Evolutionary conservation across 495 filamentous ascomycete species (phyloP).

Genomic region (Talaromyces stipitatus): DNA sequence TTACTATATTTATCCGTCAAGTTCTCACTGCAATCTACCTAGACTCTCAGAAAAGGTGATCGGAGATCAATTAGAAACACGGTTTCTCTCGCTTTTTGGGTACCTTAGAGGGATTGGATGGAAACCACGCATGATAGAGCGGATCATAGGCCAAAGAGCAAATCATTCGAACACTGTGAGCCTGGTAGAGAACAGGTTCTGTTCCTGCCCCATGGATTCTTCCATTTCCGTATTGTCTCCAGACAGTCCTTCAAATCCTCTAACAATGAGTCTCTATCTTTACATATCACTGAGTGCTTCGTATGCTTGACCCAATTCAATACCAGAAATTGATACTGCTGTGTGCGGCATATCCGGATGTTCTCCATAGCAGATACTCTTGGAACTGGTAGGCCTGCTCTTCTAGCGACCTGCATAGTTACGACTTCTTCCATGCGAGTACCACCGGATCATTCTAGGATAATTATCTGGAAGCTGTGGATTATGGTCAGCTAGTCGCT

Average conservation of each 20-base stretch:
- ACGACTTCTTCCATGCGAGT: constrained; percentile 32
- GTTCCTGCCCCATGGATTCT: constrained; percentile 8
- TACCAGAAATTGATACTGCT: constrained; percentile 24
- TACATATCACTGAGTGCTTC: constrained; percentile 12
- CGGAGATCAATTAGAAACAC: too few species aligned
- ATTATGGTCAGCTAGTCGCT: background rate
- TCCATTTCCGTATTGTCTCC: constrained; percentile 13
- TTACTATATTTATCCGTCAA: too few species aligned
- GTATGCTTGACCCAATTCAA: constrained; percentile 20
- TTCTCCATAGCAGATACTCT: constrained; percentile 33
- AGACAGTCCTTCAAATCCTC: constrained; percentile 17
- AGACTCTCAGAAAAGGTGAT: too few species aligned
- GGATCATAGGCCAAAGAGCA: too few species aligned
- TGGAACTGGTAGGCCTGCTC: constrained; percentile 31
- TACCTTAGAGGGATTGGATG: too few species aligned
- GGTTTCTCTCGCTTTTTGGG: too few species aligned
- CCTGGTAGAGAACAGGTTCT: constrained; percentile 13
- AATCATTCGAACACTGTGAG: too few species aligned
- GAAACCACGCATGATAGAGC: too few species aligned
- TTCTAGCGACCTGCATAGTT: constrained; percentile 28
- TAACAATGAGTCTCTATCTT: constrained; percentile 15
- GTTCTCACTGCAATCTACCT: too few species aligned
- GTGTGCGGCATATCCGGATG: constrained; percentile 26
- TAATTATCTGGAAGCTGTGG: background rate
- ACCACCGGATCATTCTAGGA: constrained; percentile 30